Percentiles rank a stretch among this genome's conserved stretches.
phyloP scores from a whole-genome alignment of 192 early-diverging fungal species.

The Linnemannia hyalina region DNA sequence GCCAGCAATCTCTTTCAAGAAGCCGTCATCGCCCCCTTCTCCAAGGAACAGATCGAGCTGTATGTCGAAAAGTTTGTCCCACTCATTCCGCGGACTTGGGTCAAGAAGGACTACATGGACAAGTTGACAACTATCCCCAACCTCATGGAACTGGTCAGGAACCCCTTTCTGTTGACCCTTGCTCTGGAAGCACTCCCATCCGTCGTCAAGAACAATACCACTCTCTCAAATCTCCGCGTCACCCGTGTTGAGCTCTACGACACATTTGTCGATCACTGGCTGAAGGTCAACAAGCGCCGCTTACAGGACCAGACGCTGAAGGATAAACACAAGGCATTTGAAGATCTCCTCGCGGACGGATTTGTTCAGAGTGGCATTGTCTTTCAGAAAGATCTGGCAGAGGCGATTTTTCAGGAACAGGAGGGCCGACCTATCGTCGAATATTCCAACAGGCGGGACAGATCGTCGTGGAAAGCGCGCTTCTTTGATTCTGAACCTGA shows the following conservation, averaged over 20 bases:
- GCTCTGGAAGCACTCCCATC: not conserved
- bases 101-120: not conserved
- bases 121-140: not conserved
- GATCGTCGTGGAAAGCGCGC: not conserved
- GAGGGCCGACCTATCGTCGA: not conserved
- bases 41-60: not conserved
- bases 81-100: not conserved
- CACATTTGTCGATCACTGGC: not conserved
- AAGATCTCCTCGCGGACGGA: not conserved
- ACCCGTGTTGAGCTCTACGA: not conserved
- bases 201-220: not conserved
- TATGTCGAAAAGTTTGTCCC: not conserved
- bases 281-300: not conserved
- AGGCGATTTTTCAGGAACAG: not conserved
- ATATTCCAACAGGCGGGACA: not conserved
- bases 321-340: too few relatives aligned
- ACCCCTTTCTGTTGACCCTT: not conserved
- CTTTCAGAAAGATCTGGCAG: not conserved
- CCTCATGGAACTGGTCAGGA: not conserved
- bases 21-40: not conserved
- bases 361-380: not conserved
- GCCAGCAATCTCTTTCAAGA: not conserved
- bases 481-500: not conserved
- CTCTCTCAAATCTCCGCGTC: not conserved
- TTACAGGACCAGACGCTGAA: not conserved